Conservation (phyloP, 176 grass and related monocot genomes). For the Echinochloa phyllopogon region DNA sequence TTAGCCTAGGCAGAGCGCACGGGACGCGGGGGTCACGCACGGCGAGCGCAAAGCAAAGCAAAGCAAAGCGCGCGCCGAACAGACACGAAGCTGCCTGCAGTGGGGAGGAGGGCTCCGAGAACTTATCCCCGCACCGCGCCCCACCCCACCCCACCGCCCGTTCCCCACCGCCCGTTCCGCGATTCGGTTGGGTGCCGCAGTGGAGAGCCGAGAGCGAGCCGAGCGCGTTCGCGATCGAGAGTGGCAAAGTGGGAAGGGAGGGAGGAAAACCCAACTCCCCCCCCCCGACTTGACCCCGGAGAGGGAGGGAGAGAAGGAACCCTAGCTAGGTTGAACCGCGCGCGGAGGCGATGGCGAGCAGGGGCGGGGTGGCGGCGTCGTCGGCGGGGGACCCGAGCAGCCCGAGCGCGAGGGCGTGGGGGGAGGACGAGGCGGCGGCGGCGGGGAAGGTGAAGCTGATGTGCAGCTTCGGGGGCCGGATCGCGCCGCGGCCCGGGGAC, state of each 20-base stretch:
- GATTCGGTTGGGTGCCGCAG: conserved; percentile 31
- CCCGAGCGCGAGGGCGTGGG: conserved; percentile 41
- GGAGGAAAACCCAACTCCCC: neutral
- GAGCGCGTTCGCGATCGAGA: neutral
- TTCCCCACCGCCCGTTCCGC: conserved; percentile 28
- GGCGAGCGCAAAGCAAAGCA: too few relatives aligned
- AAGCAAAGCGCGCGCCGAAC: neutral
- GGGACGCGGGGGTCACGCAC: too few relatives aligned
- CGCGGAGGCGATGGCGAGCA: conserved; percentile 26
- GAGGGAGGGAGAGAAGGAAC: conserved; percentile 4
- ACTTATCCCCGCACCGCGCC: conserved; percentile 31
- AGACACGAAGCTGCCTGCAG: conserved; percentile 17
- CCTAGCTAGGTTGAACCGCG: conserved; percentile 27
- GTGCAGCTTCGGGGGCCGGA: conserved; percentile 82
- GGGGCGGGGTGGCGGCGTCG: neutral
- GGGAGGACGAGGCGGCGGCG: conserved; percentile 32
- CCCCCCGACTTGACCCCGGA: too few relatives aligned
- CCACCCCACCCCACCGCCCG: neutral
- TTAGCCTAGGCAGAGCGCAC: too few relatives aligned
- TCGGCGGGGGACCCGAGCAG: conserved; percentile 36
- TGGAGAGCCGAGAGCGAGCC: too few relatives aligned
- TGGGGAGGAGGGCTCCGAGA: neutral
- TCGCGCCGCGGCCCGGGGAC: conserved; percentile 66
- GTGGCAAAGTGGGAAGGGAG: neutral
- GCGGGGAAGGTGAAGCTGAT: conserved; percentile 73